These are phyloP conservation scores for Podaxis sp. DNA, from an alignment of 768 basidiomycete species.

Conservation along the genomic window DNA sequence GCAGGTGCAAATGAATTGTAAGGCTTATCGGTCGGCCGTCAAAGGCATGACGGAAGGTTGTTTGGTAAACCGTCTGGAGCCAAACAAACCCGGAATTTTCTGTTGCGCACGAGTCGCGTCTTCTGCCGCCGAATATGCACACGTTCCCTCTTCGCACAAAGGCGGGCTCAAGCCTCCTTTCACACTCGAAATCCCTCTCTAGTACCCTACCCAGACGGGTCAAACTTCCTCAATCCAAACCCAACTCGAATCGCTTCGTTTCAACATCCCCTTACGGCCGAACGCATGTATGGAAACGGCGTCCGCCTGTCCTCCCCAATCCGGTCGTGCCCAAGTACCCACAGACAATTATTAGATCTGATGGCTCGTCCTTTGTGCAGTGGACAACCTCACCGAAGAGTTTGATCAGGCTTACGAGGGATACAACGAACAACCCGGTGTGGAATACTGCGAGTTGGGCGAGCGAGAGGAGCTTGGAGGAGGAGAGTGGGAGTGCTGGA, in stretches of 20 bases:
- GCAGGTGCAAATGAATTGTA: too few relatives aligned
- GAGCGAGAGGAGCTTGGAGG: slow-evolving; percentile 53
- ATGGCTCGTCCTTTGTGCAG: slow-evolving; percentile 85
- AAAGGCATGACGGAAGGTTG: neutral
- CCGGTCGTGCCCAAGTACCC: slow-evolving; percentile 86
- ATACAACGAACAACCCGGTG: slow-evolving; percentile 85
- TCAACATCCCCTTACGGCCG: slow-evolving; percentile 83
- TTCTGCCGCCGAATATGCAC: neutral
- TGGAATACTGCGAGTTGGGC: slow-evolving; percentile 68
- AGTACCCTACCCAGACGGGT: neutral
- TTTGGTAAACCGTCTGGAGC: neutral
- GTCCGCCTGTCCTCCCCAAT: slow-evolving; percentile 66
- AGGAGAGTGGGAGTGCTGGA: slow-evolving; percentile 71
- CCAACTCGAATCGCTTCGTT: slow-evolving; percentile 25
- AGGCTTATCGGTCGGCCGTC: neutral
- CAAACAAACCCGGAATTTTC: slow-evolving; percentile 8
- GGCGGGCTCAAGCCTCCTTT: slow-evolving; percentile 2
- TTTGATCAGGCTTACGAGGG: slow-evolving; percentile 73
- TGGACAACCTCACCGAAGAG: slow-evolving; percentile 88
- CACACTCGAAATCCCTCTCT: neutral
- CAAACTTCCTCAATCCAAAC: neutral
- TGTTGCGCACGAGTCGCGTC: neutral
- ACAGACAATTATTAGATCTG: slow-evolving; percentile 81
- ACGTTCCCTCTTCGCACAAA: neutral
- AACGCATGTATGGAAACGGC: slow-evolving; percentile 78